These are phyloP conservation scores for Tolypocladium ophioglossoides DNA, from an alignment of 2,329 filamentous ascomycete species.

Conservation along the genomic window DNA sequence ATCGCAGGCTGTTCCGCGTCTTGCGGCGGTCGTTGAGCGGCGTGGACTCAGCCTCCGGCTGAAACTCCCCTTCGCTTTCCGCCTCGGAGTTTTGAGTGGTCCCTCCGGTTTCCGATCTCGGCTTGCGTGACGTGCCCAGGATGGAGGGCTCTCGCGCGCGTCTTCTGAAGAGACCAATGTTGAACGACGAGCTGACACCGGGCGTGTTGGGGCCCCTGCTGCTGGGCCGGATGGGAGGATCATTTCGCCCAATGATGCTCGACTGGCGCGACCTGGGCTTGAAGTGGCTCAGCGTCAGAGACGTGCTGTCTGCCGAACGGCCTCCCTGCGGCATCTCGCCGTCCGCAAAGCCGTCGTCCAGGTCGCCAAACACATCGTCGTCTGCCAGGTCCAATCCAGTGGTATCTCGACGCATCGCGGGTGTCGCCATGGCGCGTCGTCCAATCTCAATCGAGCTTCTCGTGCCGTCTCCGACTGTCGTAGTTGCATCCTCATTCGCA, in stretches of 20 bases:
- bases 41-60: conserved; percentile 59
- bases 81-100: conserved; percentile 20
- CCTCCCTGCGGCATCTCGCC: conserved; percentile 22
- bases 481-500: conserved; percentile 22
- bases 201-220: conserved; percentile 38
- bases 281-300: conserved; percentile 35
- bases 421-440: conserved; percentile 22
- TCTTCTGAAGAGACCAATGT: conserved; percentile 46
- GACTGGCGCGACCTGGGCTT: conserved; percentile 36
- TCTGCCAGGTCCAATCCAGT: conserved; percentile 39
- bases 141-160: conserved; percentile 52
- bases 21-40: conserved; percentile 40
- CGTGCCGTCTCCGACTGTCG: conserved; percentile 13
- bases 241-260: conserved; percentile 39
- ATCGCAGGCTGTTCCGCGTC: conserved; percentile 17
- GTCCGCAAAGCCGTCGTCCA: conserved; percentile 32
- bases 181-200: conserved; percentile 38
- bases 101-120: conserved; percentile 20
- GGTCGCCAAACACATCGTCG: conserved; percentile 34
- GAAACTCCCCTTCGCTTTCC: conserved; percentile 37
- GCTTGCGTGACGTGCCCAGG: conserved; percentile 39
- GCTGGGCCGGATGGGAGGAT: conserved; percentile 41
- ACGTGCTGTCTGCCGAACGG: conserved; percentile 33
- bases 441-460: conserved; percentile 26
- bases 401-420: conserved; percentile 26